Conservation (phyloP, 768 basidiomycete species). For the Rhodosporidiobolus odoratus region DNA sequence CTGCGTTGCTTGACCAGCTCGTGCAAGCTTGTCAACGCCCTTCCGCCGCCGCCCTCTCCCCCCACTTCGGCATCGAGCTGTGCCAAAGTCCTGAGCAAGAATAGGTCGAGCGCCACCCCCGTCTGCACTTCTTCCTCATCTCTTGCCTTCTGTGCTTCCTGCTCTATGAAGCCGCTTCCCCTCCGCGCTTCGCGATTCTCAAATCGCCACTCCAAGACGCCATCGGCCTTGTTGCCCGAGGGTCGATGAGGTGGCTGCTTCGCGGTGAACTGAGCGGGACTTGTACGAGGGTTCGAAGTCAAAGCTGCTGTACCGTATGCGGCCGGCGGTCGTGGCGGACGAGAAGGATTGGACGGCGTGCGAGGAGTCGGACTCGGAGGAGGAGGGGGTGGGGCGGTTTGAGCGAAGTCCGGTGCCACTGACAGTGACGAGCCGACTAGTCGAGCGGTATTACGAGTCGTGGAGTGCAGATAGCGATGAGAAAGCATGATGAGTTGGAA, state of each 20-base stretch:
- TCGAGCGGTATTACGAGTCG: background rate
- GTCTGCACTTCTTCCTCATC: background rate
- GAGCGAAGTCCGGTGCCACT: background rate
- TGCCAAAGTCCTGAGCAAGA: constrained; percentile 8
- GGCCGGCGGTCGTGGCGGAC: background rate
- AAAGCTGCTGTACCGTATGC: background rate
- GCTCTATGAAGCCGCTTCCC: background rate
- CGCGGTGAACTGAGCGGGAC: background rate
- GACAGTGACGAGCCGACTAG: background rate
- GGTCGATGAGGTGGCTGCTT: background rate
- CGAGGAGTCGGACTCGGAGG: background rate
- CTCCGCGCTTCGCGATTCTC: background rate
- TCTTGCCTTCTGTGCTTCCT: background rate
- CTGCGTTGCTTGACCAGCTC: background rate
- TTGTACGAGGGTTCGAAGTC: background rate
- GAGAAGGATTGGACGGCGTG: background rate
- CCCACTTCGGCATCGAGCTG: background rate
- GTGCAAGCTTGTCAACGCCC: background rate
- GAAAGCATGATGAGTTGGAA: background rate
- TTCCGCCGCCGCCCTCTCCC: background rate
- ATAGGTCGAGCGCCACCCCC: background rate
- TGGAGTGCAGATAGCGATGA: background rate
- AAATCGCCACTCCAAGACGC: background rate
- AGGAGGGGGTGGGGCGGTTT: background rate
- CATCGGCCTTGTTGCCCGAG: background rate